phyloP scores from a whole-genome alignment of 2,329 filamentous ascomycete genomes.

The Verticillium tricorpus region DNA sequence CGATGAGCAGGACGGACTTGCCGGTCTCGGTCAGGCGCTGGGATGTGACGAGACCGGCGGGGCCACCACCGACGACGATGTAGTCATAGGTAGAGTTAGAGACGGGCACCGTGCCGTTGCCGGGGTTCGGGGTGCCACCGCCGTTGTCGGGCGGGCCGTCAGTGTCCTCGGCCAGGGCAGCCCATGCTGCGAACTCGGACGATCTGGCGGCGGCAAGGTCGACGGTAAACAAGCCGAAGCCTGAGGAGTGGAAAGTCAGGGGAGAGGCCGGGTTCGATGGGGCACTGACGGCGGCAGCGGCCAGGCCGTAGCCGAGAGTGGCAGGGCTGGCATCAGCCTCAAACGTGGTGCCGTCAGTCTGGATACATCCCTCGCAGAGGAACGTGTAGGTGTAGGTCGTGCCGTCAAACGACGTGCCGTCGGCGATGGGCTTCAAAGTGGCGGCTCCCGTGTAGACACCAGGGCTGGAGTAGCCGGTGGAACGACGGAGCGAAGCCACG shows the following conservation, averaged over 20 bases:
- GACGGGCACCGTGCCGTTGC: slow-evolving; percentile 18
- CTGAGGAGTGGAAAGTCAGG: slow-evolving; percentile 33
- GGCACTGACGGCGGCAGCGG: not conserved
- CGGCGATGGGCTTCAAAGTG: slow-evolving; percentile 38
- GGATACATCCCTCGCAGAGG: slow-evolving; percentile 41
- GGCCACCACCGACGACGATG: slow-evolving; percentile 32
- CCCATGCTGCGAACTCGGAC: slow-evolving; percentile 16
- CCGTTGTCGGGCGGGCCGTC: slow-evolving; percentile 4
- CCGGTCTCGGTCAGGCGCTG: slow-evolving; percentile 30
- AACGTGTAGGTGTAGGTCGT: slow-evolving; percentile 52
- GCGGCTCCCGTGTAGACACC: slow-evolving; percentile 37
- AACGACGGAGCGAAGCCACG: slow-evolving; percentile 21
- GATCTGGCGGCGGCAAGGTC: slow-evolving; percentile 26
- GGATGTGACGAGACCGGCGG: slow-evolving; percentile 29
- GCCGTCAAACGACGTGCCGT: slow-evolving; percentile 46
- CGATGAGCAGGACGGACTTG: slow-evolving; percentile 29
- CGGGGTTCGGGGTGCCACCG: slow-evolving; percentile 9
- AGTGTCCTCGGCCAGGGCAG: slow-evolving; percentile 8
- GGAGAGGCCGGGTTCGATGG: slow-evolving; percentile 22
- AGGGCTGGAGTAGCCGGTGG: slow-evolving; percentile 40
- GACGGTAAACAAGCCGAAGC: slow-evolving; percentile 31
- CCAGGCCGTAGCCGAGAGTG: slow-evolving; percentile 13
- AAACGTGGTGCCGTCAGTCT: slow-evolving; percentile 26
- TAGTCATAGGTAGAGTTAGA: slow-evolving; percentile 32
- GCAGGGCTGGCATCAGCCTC: slow-evolving; percentile 25